Percentiles rank a stretch among this genome's conserved stretches.
Conservation (phyloP, 2,329 filamentous ascomycete species). For the Leptographium wingfieldii region DNA sequence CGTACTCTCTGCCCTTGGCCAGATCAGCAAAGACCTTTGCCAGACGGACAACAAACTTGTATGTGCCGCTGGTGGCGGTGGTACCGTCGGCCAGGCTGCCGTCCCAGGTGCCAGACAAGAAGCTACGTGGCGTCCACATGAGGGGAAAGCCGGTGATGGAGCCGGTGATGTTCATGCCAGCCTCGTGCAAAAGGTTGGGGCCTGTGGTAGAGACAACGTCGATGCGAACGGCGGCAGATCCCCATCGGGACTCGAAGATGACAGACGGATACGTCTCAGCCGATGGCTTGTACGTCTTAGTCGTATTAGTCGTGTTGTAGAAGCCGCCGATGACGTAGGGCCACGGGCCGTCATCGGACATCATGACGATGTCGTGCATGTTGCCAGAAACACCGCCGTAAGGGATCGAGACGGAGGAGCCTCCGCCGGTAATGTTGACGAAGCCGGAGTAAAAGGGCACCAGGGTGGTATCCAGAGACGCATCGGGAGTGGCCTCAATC, state of each 20-base stretch:
- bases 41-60: not conserved
- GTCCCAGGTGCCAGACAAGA: not conserved
- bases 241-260: not conserved
- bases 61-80: not conserved
- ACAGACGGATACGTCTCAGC: not conserved
- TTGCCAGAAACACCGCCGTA: slow-evolving; percentile 23
- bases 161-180: not conserved
- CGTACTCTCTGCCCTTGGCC: not conserved
- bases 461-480: slow-evolving; percentile 22
- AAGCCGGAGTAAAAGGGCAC: slow-evolving; percentile 37
- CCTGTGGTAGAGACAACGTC: not conserved
- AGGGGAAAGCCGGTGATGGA: not conserved
- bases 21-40: not conserved
- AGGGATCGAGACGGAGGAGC: slow-evolving; percentile 24
- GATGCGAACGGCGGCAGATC: not conserved
- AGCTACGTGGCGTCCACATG: not conserved
- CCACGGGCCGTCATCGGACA: not conserved
- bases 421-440: slow-evolving; percentile 29
- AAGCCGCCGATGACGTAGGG: not conserved
- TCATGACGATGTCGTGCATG: slow-evolving; percentile 15
- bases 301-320: not conserved
- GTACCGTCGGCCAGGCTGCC: not conserved
- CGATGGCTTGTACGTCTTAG: not conserved
- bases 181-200: not conserved
- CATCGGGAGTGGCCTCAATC: slow-evolving; percentile 31